These are phyloP conservation scores for Fraxinus cuspidata DNA, from an alignment of 257 asterid species.

Conservation along the genomic window DNA sequence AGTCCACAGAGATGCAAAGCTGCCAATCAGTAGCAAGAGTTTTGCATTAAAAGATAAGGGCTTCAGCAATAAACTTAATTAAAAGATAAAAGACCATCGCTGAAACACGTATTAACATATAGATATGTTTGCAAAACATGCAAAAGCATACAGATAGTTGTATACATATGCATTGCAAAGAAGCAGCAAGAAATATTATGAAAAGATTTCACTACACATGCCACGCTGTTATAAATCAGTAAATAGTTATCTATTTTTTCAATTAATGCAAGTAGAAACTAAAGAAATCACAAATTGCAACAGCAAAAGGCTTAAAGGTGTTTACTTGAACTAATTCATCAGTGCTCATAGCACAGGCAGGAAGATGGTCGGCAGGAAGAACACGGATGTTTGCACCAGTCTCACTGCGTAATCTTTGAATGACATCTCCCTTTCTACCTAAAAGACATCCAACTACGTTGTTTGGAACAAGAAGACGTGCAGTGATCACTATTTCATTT, in stretches of 20 bases:
- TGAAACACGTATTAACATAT: not conserved
- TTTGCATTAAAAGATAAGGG: not conserved
- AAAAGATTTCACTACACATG: slow-evolving; percentile 6
- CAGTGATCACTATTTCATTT: slow-evolving; percentile 53
- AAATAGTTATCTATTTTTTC: not conserved
- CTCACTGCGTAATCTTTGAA: slow-evolving; percentile 75
- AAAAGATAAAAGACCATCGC: not conserved
- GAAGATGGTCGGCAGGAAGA: slow-evolving; percentile 66
- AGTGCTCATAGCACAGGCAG: slow-evolving; percentile 59
- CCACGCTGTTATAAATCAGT: slow-evolving; percentile 14
- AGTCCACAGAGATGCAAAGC: not conserved
- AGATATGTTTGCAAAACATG: not conserved
- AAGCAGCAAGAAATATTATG: slow-evolving; percentile 7
- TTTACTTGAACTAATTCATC: slow-evolving; percentile 80
- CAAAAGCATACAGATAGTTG: not conserved
- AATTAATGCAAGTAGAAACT: slow-evolving; percentile 15
- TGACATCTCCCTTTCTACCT: slow-evolving; percentile 84
- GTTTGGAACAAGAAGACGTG: slow-evolving; percentile 71
- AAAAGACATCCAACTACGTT: slow-evolving; percentile 70
- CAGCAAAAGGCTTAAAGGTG: slow-evolving; percentile 19
- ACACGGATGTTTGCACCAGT: slow-evolving; percentile 83
- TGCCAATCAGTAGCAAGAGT: not conserved
- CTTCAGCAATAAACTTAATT: not conserved
- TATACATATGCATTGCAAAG: not conserved
- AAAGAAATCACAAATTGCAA: slow-evolving; percentile 18